Base-by-base conservation (phyloP, 805 yeast genomes). In the Yarrowia deformans region DNA sequence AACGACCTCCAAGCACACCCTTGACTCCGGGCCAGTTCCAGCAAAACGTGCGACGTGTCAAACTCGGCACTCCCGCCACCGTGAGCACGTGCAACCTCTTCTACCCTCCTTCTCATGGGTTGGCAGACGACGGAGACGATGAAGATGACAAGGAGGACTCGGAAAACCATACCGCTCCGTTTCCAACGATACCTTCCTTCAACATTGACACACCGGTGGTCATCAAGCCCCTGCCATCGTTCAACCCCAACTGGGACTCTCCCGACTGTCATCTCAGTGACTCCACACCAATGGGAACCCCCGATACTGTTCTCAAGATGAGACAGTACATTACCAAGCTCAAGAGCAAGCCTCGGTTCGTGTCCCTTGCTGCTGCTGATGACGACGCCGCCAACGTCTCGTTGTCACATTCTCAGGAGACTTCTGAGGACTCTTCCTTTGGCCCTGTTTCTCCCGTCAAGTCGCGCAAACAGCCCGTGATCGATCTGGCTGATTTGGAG, bases 241-340 rank as follows among this genome's bases (percentile, higher is more conserved):
- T 60, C 19, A 60, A 60, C 66, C 66, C 50, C 50, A 60, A 60
- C 19, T 60, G 66, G 66, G 66, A 60, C 52, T 60, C 66, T 3
- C 66, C 66, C 3, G 66, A 60, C 34, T 60, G 66, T 39, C 63
- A 56, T 45, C 23, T 60, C 16, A 43, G 52, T n/a, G 68, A 63
- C 32, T 63, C 68, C 9, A 63, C 68, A 1, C 68, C 68, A 12
- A 46, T 48, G 68, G 68, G 68, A 2, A 63, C 68, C 3, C 68
- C 68, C 3, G 56, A 63, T 6, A 48, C 68, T 3, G 68, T 63
- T 16, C 39, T 63, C 29, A 63, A 63, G 9, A 63, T 63, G 68
- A 3, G 56, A 16, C 56, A 39, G 37, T 63, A 63, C 56, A 48
- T 63, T 10, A 49, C 45, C 56, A 63, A 49, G 56, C 56, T 63